Evolutionary conservation across 2,329 filamentous ascomycete genomes (phyloP), one percentile per base, ranked within the genome.

Genomic region (Diaporthe citri): DNA sequence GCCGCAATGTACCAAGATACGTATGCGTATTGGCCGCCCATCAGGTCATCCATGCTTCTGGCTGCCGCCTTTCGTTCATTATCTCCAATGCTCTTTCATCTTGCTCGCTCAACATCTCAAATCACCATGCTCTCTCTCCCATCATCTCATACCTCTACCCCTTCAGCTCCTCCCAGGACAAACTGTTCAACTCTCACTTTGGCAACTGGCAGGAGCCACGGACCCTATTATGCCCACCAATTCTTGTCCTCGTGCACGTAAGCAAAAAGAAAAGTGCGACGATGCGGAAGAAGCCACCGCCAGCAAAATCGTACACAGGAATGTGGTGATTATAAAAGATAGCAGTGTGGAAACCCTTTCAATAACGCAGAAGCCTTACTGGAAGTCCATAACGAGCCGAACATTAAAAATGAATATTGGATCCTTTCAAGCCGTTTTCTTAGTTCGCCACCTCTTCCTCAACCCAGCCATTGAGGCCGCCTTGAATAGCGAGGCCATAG

Each of bases 361-460:
- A 67, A 67, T 28, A 74, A 74, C 60, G 56, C 55, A 72, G n/a
- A 75, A 66, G 73, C 60, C 56, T 64, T 72, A 64, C 62, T 72
- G 57, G 70, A 59, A 73, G 55, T 46, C 70, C 69, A 64, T 59
- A 72, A 78, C 71, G 56, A 77, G 76, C 78, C 76, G 71, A 71
- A 75, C 76, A 78, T 78, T 79, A 77, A 77, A 73, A 77, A 75
- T 74, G 78, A 75, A 72, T 76, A 78, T 77, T 76, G 74, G 70
- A 78, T 76, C 62, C 74, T 72, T 74, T 73, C 71, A 48, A 77
- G 60, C 60, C 48, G 51, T 66, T 55, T 41, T 75, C 73, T 76
- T 86, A 92, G 84, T 91, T 91, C 75, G 88, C 87, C 77, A 92
- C 89, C 82, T 92, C 90, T 81, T 93, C 91, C 82, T 93, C 91